Evolutionary conservation across 192 early-diverging fungal species (phyloP), one percentile per base, ranked within the genome.

Genomic region (Tieghemiomyces parasiticus): DNA sequence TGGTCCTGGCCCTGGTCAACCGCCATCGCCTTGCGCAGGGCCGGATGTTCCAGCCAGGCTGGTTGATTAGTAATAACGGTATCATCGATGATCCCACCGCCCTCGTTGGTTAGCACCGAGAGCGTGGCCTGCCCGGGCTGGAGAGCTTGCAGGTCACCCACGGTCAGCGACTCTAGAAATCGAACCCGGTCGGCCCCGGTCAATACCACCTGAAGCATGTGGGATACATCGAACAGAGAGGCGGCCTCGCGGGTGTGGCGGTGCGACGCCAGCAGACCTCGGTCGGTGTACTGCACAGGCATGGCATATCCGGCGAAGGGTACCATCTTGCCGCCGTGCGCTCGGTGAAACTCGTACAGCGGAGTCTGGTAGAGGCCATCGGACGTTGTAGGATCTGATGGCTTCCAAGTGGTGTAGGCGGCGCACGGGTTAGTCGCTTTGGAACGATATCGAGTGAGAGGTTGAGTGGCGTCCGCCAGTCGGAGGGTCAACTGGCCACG

Each of bases 31-130:
- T n/a, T n/a, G n/a, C n/a, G n/a, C n/a, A n/a, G n/a, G n/a, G n/a
- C n/a, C n/a, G n/a, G n/a, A n/a, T n/a, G n/a, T n/a, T 52, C 50
- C 2, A 52, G 28, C 50, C 50, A 52, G 25, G 13, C 22, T 16
- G 50, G 50, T 28, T 89, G 81, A 69, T 91, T 88, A 72, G 91
- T 91, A 68, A 98, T 81, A 65, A 98, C 89, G 16, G 91, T 95
- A 67, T 98, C 95, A 64, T 98, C 95, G 64, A 96, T 93, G 60
- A 98, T 98, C 48, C 95, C 95, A 35, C 95, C 95, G 35, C 87
- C 75, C 62, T 89, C 89, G 76, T 95, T 98, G 46, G 92, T 96
- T 67, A 96, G 91, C 55, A 98, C 75, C 26, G 93, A 93, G 10
- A 98, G 73, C 13, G 91, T 93, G 9, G 86, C 85, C 29, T 72